Conservation (phyloP, 768 basidiomycete genomes). For the Lentinula detonsa region DNA sequence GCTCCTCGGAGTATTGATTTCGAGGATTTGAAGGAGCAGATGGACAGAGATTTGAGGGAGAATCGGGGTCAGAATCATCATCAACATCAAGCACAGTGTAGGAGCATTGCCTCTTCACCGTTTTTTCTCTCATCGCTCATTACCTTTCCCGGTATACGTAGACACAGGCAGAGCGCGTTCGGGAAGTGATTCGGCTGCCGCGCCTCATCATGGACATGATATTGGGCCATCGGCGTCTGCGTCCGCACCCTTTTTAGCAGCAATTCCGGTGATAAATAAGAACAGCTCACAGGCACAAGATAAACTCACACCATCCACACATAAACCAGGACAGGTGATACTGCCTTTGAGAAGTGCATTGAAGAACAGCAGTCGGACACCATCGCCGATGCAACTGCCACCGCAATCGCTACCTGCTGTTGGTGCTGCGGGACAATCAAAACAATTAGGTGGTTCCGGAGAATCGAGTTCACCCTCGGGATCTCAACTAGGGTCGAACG, state of each 20-base stretch:
- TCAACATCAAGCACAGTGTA: neutral
- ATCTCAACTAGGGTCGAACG: neutral
- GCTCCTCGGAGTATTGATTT: conserved; percentile 41
- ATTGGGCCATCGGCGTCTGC: neutral
- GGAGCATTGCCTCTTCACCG: too few relatives aligned
- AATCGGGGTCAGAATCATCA: neutral
- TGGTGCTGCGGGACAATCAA: neutral
- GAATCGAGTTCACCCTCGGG: neutral
- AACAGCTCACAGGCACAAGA: neutral
- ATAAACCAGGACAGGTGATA: conserved; percentile 25
- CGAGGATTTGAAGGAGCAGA: conserved; percentile 20
- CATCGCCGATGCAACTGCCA: conserved; percentile 30
- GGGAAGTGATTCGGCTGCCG: neutral
- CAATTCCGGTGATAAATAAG: neutral
- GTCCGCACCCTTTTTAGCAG: neutral
- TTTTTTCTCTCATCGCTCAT: neutral
- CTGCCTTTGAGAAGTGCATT: conserved; percentile 59
- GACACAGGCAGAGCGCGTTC: neutral
- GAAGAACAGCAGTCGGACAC: conserved; percentile 44
- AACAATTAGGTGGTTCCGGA: neutral
- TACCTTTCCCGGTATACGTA: neutral
- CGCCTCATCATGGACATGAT: neutral
- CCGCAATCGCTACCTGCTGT: neutral
- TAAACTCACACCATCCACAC: neutral
- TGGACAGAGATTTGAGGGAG: conserved; percentile 1